Base-by-base conservation (phyloP, 1,139 yeast species). In the Yamadazyma aaseri region DNA sequence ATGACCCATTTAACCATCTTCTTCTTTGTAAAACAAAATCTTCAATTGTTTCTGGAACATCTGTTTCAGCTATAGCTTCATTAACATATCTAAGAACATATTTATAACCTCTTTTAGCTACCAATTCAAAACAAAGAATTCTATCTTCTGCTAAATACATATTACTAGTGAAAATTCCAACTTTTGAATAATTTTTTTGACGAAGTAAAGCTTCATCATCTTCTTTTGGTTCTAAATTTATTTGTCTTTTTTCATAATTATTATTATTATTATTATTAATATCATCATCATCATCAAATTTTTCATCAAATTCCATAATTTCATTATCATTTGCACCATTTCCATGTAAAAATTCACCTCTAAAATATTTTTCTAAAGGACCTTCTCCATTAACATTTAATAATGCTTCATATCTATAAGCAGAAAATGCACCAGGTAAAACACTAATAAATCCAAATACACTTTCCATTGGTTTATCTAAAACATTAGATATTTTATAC, bases 91-190 rank as follows among this genome's bases (percentile, higher is more conserved):
- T 70, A 44, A 85, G 69, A 13, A 81, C 63, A 74, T 87, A 85
- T 38, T 73, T 64, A 40, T 75, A 69, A 28, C 70, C 60, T 32
- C 66, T 63, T 48, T 85, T 85, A n/a, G 92, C 86, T 20, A 85
- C 86, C 36, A 85, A 69, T 56, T 85, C 94, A 59, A 81, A 85
- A 65, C 94, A 85, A 48, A 85, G 65, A 39, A 85, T 84, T 53
- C 95, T 73, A 57, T 85, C 95, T 57, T 85, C 95, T 6, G 95
- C 95, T 39, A 85, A 71, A 56, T 84, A 85, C 94, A 85, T 81
- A 59, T 85, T 85, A 13, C 87, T 80, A 20, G 86, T 81, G 61
- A 85, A 85, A 31, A 85, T 76, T 13, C 92, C 92, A 1, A 71
- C 70, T 41, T 70, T 72, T 38, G 64, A 60, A 48, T 56, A 65